Conservation (phyloP, 768 basidiomycete species). For the Pholiota molesta region DNA sequence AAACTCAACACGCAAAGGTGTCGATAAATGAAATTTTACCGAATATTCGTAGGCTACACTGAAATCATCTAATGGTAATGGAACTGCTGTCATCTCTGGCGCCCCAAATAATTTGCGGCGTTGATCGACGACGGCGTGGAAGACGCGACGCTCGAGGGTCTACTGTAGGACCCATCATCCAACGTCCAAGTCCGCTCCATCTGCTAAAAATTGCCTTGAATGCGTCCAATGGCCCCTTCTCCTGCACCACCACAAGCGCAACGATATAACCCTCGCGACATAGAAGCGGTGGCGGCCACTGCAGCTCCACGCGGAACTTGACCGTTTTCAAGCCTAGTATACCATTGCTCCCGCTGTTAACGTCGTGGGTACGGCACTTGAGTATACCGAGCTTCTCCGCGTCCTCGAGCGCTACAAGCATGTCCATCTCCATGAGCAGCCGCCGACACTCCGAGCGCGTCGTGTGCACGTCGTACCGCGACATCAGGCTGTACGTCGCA, state of each 20-base stretch:
- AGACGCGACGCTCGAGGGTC: constrained; percentile 9
- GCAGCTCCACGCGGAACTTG: constrained; percentile 83
- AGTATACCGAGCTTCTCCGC: constrained; percentile 67
- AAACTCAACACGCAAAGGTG: no score
- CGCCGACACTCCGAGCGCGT: constrained; percentile 77
- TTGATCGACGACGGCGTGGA: constrained; percentile 11
- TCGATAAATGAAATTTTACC: no score
- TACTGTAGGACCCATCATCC: constrained; percentile 31
- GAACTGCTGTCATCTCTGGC: neutral
- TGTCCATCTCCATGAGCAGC: constrained; percentile 72
- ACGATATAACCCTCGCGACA: constrained; percentile 49
- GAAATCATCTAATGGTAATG: no score
- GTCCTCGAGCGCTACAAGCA: constrained; percentile 67
- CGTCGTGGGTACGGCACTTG: constrained; percentile 77
- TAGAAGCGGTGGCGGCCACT: constrained; percentile 44
- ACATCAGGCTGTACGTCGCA: constrained; percentile 57
- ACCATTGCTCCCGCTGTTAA: constrained; percentile 55
- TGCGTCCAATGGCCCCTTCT: constrained; percentile 84
- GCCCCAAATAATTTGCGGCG: constrained; percentile 4
- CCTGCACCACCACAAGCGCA: constrained; percentile 69
- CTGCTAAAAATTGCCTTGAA: constrained; percentile 77
- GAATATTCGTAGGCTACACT: neutral
- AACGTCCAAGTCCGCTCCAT: constrained; percentile 68
- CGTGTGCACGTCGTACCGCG: constrained; percentile 57
- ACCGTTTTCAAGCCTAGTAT: constrained; percentile 66